Evolutionary conservation across 495 filamentous ascomycete species (phyloP), one percentile per base, ranked within the genome.

Genomic region (Parathielavia hyrcaniae): DNA sequence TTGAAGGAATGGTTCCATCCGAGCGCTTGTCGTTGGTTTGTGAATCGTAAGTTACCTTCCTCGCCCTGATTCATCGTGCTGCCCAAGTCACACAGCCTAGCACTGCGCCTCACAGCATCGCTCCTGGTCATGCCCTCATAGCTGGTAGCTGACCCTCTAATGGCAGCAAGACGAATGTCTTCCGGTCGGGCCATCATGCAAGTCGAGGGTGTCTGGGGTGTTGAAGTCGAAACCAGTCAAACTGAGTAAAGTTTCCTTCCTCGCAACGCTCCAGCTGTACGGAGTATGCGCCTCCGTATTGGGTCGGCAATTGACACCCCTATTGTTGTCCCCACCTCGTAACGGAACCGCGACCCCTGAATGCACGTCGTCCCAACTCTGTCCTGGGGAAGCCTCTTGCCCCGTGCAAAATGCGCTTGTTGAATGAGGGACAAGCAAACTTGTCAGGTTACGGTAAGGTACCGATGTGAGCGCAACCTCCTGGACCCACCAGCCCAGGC

Each of bases 391-490:
- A 4, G 38, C 23, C 54, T 64, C 57, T 64, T 64, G 61, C 61
- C 61, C 61, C 48, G 61, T 64, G 61, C 53, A 63, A 63, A 60
- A 36, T 47, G 58, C 16, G 57, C 36, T 41, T 50, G 45, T 46
- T 55, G 53, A 57, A 20, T 30, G 26, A 22, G 36, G 17, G 16
- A 47, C 50, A 48, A 49, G 57, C 59, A 30, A 30, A 26, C 56
- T 48, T 38, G 36, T 49, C 32, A 9, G 12, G 19, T 46, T 47
- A 26, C 9, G 30, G 43, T 22, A 43, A 50, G 49, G 50, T 43
- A 9, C 36, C 50, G 50, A 35, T 52, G 22, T n/a, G 52, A 54
- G 14, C 20, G 41, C 50, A 39, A 11, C 52, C 45, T 6, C 40
- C 41, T 35, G 48, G 45, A 55, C 58, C 58, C 52, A 49, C 50